Base-by-base conservation (phyloP, 2,329 filamentous ascomycete genomes). In the Penicillium carneum region DNA sequence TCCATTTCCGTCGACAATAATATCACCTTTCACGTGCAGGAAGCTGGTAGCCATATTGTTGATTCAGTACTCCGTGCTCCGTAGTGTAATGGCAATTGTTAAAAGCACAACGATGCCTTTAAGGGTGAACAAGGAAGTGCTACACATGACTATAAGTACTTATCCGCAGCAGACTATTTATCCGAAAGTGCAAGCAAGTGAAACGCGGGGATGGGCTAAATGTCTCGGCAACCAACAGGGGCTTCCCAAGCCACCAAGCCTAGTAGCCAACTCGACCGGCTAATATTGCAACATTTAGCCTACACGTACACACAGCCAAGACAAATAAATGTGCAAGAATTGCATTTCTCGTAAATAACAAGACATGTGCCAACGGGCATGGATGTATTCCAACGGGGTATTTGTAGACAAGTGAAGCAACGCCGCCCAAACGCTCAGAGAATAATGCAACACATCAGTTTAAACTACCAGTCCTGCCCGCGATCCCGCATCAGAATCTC, bases 1-100 rank as follows among this genome's bases (percentile, higher is more conserved):
- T 20, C 79, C 82, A 51, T 80, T 69, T 0, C 73, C 71, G 62
- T 83, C 80, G 34, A 86, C 80, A 18, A 86, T 78, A 33, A 77
- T 72, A 36, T 77, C 75, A 33, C 75, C 80, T 41, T 79, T 70
- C 18, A 82, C 80, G 56, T 72, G 76, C 5, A 83, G 71, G 26
- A 82, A 77, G 3, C 72, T 75, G 18, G 69, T 71, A 6, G 74
- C 55, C 72, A 78, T 76, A 12, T 68, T 70, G 12, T 58, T 10
- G 18, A 16, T 47, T 64, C 39, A 14, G 9, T 23, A 3, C 20
- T 23, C 20, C 20, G 20, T 23, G 3, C 20, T 23, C 20, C 20
- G 20, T 16, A 29, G 56, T 59, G 18, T 18, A 43, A 55, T 45
- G 39, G 20, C 31, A n/a, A 29, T 11, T 31, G 20, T 29, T 16